Base-by-base conservation (phyloP, 352 stramenopile species). In the Phytopythium sindhum region DNA sequence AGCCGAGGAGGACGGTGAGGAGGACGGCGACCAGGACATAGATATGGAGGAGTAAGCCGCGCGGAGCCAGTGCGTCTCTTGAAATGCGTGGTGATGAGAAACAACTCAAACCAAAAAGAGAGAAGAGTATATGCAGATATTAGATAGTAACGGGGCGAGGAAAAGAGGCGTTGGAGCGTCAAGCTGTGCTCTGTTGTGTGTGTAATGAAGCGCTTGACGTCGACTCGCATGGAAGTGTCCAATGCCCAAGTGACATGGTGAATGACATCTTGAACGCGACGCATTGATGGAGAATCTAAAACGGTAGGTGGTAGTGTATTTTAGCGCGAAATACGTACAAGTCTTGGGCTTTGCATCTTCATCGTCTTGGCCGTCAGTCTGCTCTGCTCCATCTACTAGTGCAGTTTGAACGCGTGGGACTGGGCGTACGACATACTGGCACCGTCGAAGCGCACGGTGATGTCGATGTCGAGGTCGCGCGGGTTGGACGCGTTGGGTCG, bases 381-480 rank as follows among this genome's bases (percentile, higher is more conserved):
- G 26, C 31, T 23, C 21, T n/a, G 21, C n/a, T 33, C 35, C 41
- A 7, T 3, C 15, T 14, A 44, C 57, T 91, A 96, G 62, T 87
- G 85, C 66, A 97, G 73, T 61, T 93, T 89, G 74, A 90, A 96
- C 63, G 81, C 74, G 63, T 94, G 79, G 24, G 78, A 74, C 60
- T 84, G 70, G 61, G 71, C 77, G 77, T 89, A 88, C 45, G 83
- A 88, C 55, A 71, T 78, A 50, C 73, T 91, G 24, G 75, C 61
- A 57, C 85, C 84, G 60, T 93, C 85, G 56, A 93, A 93, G 53
- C 80, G 83, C 55, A 96, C 82, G 24, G 75, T 76, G 51, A 96
- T 89, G 65, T 91, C 79, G 60, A 98, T 98, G 73, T 98, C 95
- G 41, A 98, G 73, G 65, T 98, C 92, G 39, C 95, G 93, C 45